A percentile compares a stretch with the other conserved stretches of the same genome.
Evolutionary conservation across 139 green algal species (phyloP).

Genomic region (Ettlia oleoabundans): DNA sequence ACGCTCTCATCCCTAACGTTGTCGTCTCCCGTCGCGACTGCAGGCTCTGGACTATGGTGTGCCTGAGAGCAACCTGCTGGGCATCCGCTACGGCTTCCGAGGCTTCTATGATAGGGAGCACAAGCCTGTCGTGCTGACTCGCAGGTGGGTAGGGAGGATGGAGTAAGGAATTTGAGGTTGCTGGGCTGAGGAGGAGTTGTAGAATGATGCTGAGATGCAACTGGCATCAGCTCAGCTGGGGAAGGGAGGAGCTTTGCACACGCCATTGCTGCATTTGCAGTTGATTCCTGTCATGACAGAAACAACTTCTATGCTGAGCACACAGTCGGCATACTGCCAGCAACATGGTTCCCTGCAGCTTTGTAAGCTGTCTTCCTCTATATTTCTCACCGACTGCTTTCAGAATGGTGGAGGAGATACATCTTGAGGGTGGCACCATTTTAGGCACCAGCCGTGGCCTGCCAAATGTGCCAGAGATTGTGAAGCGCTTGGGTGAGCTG

Average conservation of each 20-base stretch:
- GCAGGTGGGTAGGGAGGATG: conserved; percentile 31
- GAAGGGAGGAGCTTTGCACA: no score
- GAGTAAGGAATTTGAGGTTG: not conserved
- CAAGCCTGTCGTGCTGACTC: conserved; percentile 86
- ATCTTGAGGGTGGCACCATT: conserved; percentile 96
- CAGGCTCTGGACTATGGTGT: conserved; percentile 85
- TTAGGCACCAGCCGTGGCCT: conserved; percentile 80
- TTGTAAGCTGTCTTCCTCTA: not conserved
- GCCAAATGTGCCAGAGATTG: conserved; percentile 80
- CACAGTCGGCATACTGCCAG: not conserved
- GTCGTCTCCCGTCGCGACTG: no score
- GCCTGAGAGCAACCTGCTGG: conserved; percentile 86
- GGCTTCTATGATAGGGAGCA: conserved; percentile 81
- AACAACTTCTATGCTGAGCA: no score
- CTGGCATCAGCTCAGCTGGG: no score
- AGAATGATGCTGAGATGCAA: no score
- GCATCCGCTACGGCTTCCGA: conserved; percentile 87
- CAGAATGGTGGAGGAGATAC: conserved; percentile 88
- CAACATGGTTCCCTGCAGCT: not conserved
- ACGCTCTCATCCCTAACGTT: no score
- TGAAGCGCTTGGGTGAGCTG: conserved; percentile 25
- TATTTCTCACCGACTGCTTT: not conserved
- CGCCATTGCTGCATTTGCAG: no score
- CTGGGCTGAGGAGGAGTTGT: no score
- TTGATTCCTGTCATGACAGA: no score